A percentile compares a stretch with the other conserved stretches of the same genome.
These are phyloP conservation scores for Stentor coeruleus DNA, from an alignment of 73 alveolate species.

Conservation along the genomic window DNA sequence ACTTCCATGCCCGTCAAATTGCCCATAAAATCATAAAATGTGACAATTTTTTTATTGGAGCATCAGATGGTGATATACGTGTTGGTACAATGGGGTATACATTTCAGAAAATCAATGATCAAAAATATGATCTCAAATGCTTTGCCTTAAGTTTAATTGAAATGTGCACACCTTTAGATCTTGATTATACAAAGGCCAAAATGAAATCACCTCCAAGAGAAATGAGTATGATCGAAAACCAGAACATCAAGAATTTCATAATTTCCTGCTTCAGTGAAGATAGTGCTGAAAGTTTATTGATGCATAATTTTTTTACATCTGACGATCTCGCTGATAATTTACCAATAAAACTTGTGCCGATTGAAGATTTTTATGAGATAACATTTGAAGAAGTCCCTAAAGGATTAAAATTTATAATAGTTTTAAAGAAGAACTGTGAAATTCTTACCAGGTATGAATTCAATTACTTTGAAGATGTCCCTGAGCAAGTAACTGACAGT, in stretches of 20 bases:
- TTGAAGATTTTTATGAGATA: neutral
- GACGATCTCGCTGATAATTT: neutral
- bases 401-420: no score
- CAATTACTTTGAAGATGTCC: neutral
- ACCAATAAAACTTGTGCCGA: neutral
- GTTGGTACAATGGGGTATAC: neutral
- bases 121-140: neutral
- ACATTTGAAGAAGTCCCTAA: neutral
- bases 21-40: neutral
- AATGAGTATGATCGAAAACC: neutral
- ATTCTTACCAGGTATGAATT: neutral
- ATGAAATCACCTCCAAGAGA: neutral
- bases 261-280: neutral
- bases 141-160: neutral
- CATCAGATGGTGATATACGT: neutral
- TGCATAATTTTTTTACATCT: neutral
- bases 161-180: neutral
- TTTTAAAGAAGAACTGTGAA: no score
- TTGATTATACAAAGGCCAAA: neutral
- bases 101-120: no score
- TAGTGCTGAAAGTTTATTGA: neutral
- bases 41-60: neutral
- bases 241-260: no score
- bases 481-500: neutral
- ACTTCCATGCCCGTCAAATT: neutral